Evolutionary conservation across 2,329 filamentous ascomycete species (phyloP).

Genomic region (Aspergillus sp.): DNA sequence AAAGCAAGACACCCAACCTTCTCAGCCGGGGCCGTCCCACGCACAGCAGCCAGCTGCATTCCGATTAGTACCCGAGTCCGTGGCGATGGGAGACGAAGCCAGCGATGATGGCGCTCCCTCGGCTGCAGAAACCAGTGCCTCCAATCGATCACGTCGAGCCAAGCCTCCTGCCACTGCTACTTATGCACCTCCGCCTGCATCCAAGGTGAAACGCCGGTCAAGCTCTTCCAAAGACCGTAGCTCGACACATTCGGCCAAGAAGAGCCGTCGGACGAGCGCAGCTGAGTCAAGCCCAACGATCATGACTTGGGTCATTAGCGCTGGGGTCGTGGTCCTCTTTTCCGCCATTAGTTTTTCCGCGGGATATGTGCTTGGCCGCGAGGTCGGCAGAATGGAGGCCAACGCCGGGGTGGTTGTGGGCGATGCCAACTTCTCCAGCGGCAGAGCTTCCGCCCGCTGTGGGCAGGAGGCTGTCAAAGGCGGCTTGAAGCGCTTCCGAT

Average conservation of each 20-base stretch:
- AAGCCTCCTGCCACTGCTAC: slow-evolving; percentile 18
- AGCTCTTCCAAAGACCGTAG: slow-evolving; percentile 41
- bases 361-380: slow-evolving; percentile 61
- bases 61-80: slow-evolving; percentile 60
- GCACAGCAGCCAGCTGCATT: slow-evolving; percentile 51
- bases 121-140: slow-evolving; percentile 20
- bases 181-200: slow-evolving; percentile 14
- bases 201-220: slow-evolving; percentile 32
- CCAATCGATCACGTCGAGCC: slow-evolving; percentile 21
- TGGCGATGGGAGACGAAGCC: slow-evolving; percentile 49
- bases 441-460: slow-evolving; percentile 38
- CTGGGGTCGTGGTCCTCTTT: slow-evolving; percentile 63
- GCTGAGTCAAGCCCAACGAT: slow-evolving; percentile 53
- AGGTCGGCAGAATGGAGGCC: slow-evolving; percentile 56
- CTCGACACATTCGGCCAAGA: slow-evolving; percentile 29
- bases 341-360: slow-evolving; percentile 65
- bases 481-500: slow-evolving; percentile 43
- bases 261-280: slow-evolving; percentile 31
- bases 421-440: slow-evolving; percentile 25
- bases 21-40: slow-evolving; percentile 23
- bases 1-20: slow-evolving; percentile 51
- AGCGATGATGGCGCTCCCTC: slow-evolving; percentile 22
- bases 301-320: slow-evolving; percentile 65
- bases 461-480: slow-evolving; percentile 47
- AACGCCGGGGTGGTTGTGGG: slow-evolving; percentile 28